phyloP scores from a whole-genome alignment of 257 asterid species.

The Jaltomata sinuosa region DNA sequence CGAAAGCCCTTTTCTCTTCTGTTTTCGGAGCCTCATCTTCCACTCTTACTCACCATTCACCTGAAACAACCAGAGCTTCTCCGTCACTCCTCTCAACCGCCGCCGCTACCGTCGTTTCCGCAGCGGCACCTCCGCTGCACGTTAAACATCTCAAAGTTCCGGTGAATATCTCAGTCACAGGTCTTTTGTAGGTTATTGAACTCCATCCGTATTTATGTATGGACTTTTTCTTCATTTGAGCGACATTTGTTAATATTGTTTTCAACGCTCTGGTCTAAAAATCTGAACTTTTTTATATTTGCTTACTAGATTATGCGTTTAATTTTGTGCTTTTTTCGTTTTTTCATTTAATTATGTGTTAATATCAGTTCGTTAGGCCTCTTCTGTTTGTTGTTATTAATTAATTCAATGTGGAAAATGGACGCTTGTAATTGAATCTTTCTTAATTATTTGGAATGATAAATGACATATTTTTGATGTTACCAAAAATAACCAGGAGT shows the following conservation, averaged over 20 bases:
- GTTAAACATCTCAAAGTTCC: background rate
- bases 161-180: background rate
- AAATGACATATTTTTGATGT: background rate
- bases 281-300: background rate
- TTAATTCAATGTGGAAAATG: background rate
- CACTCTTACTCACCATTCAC: background rate
- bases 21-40: conserved; percentile 13
- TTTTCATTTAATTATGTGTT: background rate
- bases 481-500: background rate
- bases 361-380: background rate
- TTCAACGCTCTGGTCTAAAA: background rate
- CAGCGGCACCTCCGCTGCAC: background rate
- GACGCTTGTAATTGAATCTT: background rate
- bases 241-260: background rate
- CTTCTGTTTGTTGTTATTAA: background rate
- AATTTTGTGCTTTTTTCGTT: background rate
- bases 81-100: background rate
- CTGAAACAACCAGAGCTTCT: background rate
- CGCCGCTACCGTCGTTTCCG: background rate
- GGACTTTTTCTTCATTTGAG: background rate
- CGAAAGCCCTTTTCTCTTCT: background rate
- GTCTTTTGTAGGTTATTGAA: background rate
- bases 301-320: background rate
- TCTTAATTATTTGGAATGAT: background rate
- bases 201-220: background rate